A percentile compares a stretch with the other conserved stretches of the same genome.
These are phyloP conservation scores for Apiospora arundinis DNA, from an alignment of 2,329 filamentous ascomycete species.

Conservation along the genomic window DNA sequence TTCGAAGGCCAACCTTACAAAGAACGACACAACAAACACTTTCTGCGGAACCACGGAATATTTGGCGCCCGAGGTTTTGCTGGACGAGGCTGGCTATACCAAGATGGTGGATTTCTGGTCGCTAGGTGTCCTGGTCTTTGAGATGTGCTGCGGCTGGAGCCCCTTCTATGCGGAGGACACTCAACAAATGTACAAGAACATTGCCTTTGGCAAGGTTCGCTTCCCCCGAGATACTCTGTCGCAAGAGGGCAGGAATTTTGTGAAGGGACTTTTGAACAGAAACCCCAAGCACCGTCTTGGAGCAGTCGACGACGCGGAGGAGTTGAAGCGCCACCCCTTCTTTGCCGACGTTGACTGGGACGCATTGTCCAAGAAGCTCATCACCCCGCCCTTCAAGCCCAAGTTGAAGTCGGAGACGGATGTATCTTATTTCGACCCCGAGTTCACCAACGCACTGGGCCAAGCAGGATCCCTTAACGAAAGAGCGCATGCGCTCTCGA, in stretches of 20 bases:
- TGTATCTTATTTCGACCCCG: conserved; percentile 97
- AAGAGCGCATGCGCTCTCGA: conserved; percentile 83
- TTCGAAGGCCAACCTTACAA: conserved; percentile 95
- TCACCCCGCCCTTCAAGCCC: conserved; percentile 96
- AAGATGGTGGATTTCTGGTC: conserved; percentile 99
- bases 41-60: conserved; percentile 99
- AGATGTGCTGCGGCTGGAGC: conserved; percentile 99
- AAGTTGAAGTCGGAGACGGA: conserved; percentile 96
- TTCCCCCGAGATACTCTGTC: conserved; percentile 95
- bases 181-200: conserved; percentile 99
- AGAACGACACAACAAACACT: conserved; percentile 97
- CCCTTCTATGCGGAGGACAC: conserved; percentile 99
- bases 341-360: conserved; percentile 95
- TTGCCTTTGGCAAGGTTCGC: conserved; percentile 96
- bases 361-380: conserved; percentile 84
- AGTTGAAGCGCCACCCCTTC: conserved; percentile 93
- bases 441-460: conserved; percentile 94
- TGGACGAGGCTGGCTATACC: conserved; percentile 97
- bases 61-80: conserved; percentile 89
- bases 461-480: conserved; percentile 89
- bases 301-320: conserved; percentile 87
- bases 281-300: conserved; percentile 96
- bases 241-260: conserved; percentile 94
- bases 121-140: conserved; percentile 93
- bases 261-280: conserved; percentile 95